phyloP scores from a whole-genome alignment of 805 yeast genomes.

The Yamadazyma insecticola region DNA sequence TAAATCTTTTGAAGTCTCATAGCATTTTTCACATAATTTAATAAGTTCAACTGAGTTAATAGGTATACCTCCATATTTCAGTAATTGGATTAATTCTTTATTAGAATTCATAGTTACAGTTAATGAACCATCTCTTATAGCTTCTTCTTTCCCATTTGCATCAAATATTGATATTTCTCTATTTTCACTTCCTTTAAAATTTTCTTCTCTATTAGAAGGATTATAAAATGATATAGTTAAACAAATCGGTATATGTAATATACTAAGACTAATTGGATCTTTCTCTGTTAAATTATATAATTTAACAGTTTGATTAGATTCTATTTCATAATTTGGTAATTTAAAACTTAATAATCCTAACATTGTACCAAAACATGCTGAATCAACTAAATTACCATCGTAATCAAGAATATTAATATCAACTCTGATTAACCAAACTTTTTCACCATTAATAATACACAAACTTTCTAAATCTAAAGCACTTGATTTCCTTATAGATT shows the following conservation, averaged over 20 bases:
- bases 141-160: constrained; percentile 73
- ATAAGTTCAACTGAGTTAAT: constrained; percentile 67
- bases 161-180: constrained; percentile 66
- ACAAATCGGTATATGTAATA: constrained; percentile 87
- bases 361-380: constrained; percentile 86
- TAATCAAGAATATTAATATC: constrained; percentile 84
- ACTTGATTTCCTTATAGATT: constrained; percentile 84
- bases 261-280: constrained; percentile 80
- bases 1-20: constrained; percentile 52
- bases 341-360: constrained; percentile 78
- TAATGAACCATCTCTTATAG: constrained; percentile 68
- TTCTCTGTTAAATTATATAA: constrained; percentile 73
- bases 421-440: constrained; percentile 88
- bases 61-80: constrained; percentile 86
- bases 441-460: constrained; percentile 85
- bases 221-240: constrained; percentile 85
- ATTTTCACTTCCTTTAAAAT: constrained; percentile 61
- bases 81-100: constrained; percentile 83
- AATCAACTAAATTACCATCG: constrained; percentile 92
- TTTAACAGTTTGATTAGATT: constrained; percentile 30
- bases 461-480: constrained; percentile 88
- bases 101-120: constrained; percentile 87
- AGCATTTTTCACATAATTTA: constrained; percentile 66
- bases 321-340: constrained; percentile 69
- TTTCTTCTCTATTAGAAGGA: constrained; percentile 58